phyloP scores from a whole-genome alignment of 345 rosid species.

The Aethionema arabicum region DNA sequence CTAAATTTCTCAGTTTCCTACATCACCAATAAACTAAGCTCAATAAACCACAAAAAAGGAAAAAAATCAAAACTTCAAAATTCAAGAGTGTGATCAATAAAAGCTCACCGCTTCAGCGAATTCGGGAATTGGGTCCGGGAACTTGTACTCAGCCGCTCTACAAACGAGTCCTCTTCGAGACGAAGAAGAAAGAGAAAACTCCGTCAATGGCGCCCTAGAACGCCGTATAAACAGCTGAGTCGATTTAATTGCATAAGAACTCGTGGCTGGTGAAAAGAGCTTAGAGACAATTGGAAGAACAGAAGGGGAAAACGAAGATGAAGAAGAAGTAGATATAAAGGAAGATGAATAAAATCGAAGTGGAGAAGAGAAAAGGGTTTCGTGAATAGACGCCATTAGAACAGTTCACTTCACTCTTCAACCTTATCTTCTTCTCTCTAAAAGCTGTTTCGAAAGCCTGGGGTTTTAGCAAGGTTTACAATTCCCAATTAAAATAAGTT shows the following conservation, averaged over 20 bases:
- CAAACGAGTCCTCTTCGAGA: constrained; percentile 42
- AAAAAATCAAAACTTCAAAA: not conserved
- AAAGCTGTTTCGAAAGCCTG: not conserved
- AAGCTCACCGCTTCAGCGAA: constrained; percentile 73
- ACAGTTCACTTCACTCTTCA: constrained; percentile 3
- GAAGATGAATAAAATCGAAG: constrained; percentile 22
- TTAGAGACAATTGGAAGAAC: constrained; percentile 19
- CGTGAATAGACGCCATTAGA: constrained; percentile 44
- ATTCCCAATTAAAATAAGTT: too few relatives aligned
- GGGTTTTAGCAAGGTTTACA: constrained; percentile 31
- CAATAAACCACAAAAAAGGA: not conserved
- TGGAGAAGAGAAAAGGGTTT: constrained; percentile 32
- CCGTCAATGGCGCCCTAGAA: constrained; percentile 24
- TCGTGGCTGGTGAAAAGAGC: constrained; percentile 26
- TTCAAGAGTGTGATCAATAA: not conserved
- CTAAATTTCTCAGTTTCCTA: constrained; percentile 88
- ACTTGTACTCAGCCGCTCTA: constrained; percentile 71
- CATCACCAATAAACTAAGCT: constrained; percentile 3
- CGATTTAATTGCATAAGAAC: constrained; percentile 6
- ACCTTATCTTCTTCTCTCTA: constrained; percentile 30
- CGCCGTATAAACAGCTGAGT: constrained; percentile 24
- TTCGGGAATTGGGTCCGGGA: constrained; percentile 90
- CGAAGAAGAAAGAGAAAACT: constrained; percentile 7
- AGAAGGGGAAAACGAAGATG: constrained; percentile 24
- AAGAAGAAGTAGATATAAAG: constrained; percentile 18